Evolutionary conservation across 1,284 basidiomycete genomes (phyloP).

Genomic region (Melampsora americana): DNA sequence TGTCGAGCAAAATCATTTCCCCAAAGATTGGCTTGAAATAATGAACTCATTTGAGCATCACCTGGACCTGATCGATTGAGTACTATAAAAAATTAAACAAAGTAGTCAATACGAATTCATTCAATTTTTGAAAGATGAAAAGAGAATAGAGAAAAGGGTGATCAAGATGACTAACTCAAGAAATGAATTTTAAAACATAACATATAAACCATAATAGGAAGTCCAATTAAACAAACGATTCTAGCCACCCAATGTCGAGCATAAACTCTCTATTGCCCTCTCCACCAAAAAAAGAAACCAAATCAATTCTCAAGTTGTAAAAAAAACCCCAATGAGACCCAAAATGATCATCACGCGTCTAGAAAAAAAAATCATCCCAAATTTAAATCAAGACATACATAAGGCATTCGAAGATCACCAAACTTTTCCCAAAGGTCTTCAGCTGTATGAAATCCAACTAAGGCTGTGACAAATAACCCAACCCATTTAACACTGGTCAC

Average conservation of each 20-base stretch:
- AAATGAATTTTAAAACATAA: slow-evolving; percentile 89
- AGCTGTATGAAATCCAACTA: slow-evolving; percentile 92
- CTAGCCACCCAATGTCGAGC: slow-evolving; percentile 86
- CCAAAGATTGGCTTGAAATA: slow-evolving; percentile 94
- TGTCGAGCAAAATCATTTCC: slow-evolving; percentile 89
- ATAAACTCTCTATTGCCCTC: slow-evolving; percentile 64
- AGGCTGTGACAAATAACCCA: slow-evolving; percentile 86
- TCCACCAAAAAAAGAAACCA: slow-evolving; percentile 47
- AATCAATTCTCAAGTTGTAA: background rate
- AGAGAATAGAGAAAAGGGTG: background rate
- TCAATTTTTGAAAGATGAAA: background rate
- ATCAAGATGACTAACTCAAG: slow-evolving; percentile 16
- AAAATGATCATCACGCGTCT: too few relatives aligned
- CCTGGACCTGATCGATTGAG: slow-evolving; percentile 91
- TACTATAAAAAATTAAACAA: slow-evolving; percentile 63
- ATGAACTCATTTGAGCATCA: slow-evolving; percentile 95
- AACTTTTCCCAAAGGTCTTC: slow-evolving; percentile 99
- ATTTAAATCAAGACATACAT: slow-evolving; percentile 62
- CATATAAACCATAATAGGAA: slow-evolving; percentile 90
- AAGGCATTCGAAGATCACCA: slow-evolving; percentile 87
- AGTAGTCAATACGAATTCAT: background rate
- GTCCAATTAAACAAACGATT: slow-evolving; percentile 75
- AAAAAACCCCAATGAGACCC: background rate
- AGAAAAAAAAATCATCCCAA: too few relatives aligned
- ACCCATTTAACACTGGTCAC: slow-evolving; percentile 98